Conservation (phyloP, 2,329 filamentous ascomycete species). For the Colletotrichum filicis region DNA sequence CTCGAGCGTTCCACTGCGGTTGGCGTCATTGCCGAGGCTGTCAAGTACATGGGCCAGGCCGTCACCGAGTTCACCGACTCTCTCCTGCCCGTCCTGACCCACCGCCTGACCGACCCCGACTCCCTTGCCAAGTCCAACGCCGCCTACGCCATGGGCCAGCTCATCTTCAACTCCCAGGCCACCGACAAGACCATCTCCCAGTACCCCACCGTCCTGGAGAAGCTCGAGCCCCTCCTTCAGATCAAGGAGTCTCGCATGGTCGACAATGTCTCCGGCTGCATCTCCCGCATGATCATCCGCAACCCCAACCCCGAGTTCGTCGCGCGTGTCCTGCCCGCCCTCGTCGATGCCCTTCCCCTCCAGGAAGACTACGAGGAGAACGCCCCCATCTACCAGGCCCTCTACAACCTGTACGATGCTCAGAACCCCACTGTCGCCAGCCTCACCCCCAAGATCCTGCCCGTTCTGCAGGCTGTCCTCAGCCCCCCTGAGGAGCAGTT, state of each 20-base stretch:
- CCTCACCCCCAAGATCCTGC: conserved; percentile 76
- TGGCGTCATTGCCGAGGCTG: conserved; percentile 91
- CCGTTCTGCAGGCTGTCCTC: conserved; percentile 79
- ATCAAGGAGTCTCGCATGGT: conserved; percentile 83
- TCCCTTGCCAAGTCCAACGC: conserved; percentile 94
- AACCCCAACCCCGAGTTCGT: conserved; percentile 87
- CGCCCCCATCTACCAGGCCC: conserved; percentile 90
- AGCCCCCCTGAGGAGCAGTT: conserved; percentile 79
- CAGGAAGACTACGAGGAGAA: conserved; percentile 98
- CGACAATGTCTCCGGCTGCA: conserved; percentile 93
- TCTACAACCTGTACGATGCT: conserved; percentile 83
- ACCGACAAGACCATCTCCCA: conserved; percentile 75
- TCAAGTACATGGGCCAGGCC: conserved; percentile 83
- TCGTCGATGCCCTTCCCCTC: conserved; percentile 84
- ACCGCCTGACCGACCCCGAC: conserved; percentile 90
- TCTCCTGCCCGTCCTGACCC: conserved; percentile 83
- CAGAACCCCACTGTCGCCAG: conserved; percentile 76
- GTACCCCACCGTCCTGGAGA: conserved; percentile 82
- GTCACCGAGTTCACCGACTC: conserved; percentile 83
- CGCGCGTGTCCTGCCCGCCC: conserved; percentile 80
- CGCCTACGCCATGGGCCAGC: conserved; percentile 87
- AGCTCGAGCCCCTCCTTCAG: conserved; percentile 86
- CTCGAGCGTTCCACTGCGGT: conserved; percentile 91
- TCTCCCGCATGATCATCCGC: conserved; percentile 91
- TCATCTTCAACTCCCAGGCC: conserved; percentile 84